phyloP scores from a whole-genome alignment of 2,329 filamentous ascomycete genomes.

The Immersiporthe knoxdaviesiana region DNA sequence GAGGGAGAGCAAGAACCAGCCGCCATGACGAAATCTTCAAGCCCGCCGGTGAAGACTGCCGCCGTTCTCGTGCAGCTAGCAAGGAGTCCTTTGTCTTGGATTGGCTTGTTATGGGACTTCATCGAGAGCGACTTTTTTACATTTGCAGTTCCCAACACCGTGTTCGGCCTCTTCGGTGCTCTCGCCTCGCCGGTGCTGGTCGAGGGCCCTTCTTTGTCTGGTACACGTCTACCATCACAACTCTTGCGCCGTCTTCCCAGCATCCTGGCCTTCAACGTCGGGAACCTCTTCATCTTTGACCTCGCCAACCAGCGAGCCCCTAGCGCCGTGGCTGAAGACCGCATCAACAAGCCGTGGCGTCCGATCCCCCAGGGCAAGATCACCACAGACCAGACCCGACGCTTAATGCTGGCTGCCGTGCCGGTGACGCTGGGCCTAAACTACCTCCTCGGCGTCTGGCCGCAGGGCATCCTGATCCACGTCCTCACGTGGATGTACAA shows the following conservation, averaged over 20 bases:
- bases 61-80: neutral
- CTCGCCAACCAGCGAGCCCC: constrained; percentile 24
- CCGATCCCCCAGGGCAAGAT: constrained; percentile 35
- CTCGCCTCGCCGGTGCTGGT: constrained; percentile 23
- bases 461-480: constrained; percentile 32
- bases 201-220: neutral
- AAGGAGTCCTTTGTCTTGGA: neutral
- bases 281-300: constrained; percentile 19
- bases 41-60: neutral
- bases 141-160: constrained; percentile 36
- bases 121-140: constrained; percentile 36
- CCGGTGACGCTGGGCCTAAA: constrained; percentile 36
- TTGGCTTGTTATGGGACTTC: constrained; percentile 32
- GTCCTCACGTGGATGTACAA: constrained; percentile 36
- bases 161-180: constrained; percentile 39
- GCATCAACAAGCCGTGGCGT: constrained; percentile 29
- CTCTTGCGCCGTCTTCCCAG: constrained; percentile 28
- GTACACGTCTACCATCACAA: neutral
- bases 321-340: constrained; percentile 25
- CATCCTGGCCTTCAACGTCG: constrained; percentile 32
- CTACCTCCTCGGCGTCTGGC: constrained; percentile 32
- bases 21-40: neutral
- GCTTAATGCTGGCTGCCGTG: constrained; percentile 16
- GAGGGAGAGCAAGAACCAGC: neutral
- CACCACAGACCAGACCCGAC: constrained; percentile 33